phyloP scores from a whole-genome alignment of 306 rosid species.

The Arachis hypogaea region DNA sequence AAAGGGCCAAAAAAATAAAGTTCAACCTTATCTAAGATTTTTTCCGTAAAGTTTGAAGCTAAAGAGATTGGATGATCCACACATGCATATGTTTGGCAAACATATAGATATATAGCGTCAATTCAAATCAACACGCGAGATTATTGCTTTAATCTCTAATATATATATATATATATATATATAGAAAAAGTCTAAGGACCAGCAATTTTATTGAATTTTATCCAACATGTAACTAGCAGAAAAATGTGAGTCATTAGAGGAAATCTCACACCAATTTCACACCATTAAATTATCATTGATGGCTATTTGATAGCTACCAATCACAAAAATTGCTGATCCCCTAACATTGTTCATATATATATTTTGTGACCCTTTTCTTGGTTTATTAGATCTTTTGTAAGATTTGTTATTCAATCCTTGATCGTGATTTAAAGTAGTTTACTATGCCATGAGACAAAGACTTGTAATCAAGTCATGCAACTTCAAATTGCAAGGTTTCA shows the following conservation, averaged over 20 bases:
- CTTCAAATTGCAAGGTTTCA: constrained; percentile 35
- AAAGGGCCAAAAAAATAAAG: background rate
- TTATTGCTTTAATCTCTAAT: background rate
- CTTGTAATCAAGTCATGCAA: background rate
- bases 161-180: background rate
- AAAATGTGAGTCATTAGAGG: no score
- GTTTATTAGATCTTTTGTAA: constrained; percentile 6
- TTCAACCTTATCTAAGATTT: constrained; percentile 35
- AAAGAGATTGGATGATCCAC: constrained; percentile 30
- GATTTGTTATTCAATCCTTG: background rate
- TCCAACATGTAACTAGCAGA: no score
- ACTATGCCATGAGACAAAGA: constrained; percentile 25
- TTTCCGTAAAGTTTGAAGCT: constrained; percentile 34
- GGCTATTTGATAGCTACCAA: no score
- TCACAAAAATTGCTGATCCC: no score
- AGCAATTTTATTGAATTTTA: no score
- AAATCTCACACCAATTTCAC: no score
- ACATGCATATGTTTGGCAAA: constrained; percentile 39
- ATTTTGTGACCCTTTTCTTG: constrained; percentile 7
- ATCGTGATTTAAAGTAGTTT: background rate
- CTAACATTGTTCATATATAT: background rate
- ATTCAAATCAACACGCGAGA: constrained; percentile 40
- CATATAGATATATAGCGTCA: constrained; percentile 7
- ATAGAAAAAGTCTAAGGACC: no score
- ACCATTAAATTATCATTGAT: no score